Base-by-base conservation (phyloP, 2,329 filamentous ascomycete species). In the Sclerotinia glacialis region DNA sequence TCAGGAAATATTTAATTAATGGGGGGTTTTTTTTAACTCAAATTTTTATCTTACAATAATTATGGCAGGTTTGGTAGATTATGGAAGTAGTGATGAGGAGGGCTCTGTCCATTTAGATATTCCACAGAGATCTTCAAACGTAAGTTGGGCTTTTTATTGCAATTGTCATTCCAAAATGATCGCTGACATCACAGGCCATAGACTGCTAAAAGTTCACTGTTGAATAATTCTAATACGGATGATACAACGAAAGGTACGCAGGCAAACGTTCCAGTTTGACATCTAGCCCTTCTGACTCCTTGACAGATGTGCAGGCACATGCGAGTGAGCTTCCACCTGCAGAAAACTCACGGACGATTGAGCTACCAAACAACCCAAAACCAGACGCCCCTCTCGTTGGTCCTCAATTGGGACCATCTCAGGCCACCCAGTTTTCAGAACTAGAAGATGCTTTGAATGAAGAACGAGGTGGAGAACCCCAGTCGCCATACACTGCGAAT, bases 401-500 rank as follows among this genome's bases (percentile, higher is more conserved):
- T 3, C 72, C 73, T 58, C 68, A 71, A 23, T 42, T 75, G 65
- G 74, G 74, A 34, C 75, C 76, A 58, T 67, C 68, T n/a, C 69
- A 72, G 42, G 49, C 61, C 18, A 28, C 42, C 3, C 56, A 47
- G 34, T 42, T 56, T 42, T 37, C 59, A 26, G 55, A 68, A 53
- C 23, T 46, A 42, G 56, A 62, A 31, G 16, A 59, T 50, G 18
- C 34, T 14, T 40, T 59, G 47, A 40, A 53, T 4, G 71, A 75
- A 42, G 75, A 75, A 8, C 73, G 77, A 18, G 72, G 73, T 11
- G 72, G 74, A 16, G 72, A 75, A 42, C 67, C 67, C 44, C 71
- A 72, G 65, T 93, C 89, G 1, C 90, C 90, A 1, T 92, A 92
- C 78, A 85, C 88, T 1, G 79, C 84, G 56, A 84, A 82, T 68